phyloP scores from a whole-genome alignment of 164 flowering plant species.

The Vitis vinifera region DNA sequence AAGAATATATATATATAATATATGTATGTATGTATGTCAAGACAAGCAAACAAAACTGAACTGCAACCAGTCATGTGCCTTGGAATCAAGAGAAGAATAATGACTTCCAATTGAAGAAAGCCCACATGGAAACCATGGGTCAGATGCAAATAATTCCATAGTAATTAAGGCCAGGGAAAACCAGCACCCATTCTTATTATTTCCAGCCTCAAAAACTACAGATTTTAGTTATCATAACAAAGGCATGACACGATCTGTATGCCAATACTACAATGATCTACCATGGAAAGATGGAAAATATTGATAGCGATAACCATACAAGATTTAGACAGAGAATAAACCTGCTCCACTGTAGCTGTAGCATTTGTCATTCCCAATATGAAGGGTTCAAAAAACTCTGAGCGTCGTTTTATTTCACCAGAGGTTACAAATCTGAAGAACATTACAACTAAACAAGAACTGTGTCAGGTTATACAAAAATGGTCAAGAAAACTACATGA shows the following conservation, averaged over 20 bases:
- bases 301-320: neutral
- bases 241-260: too few relatives aligned
- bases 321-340: slow-evolving; percentile 17
- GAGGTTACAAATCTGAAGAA: slow-evolving; percentile 98
- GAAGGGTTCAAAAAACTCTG: slow-evolving; percentile 93
- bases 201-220: too few relatives aligned
- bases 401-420: slow-evolving; percentile 79
- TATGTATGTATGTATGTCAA: too few relatives aligned
- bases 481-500: slow-evolving; percentile 16
- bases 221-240: too few relatives aligned
- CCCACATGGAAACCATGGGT: too few relatives aligned
- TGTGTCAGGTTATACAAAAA: slow-evolving; percentile 12
- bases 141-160: too few relatives aligned
- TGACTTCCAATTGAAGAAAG: too few relatives aligned
- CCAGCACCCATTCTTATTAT: too few relatives aligned
- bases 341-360: slow-evolving; percentile 90
- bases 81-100: too few relatives aligned
- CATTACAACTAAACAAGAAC: slow-evolving; percentile 72
- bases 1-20: neutral
- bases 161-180: too few relatives aligned
- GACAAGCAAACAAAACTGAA: too few relatives aligned
- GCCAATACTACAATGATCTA: too few relatives aligned
- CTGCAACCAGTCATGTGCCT: neutral
- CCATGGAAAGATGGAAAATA: neutral
- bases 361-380: slow-evolving; percentile 77